These are phyloP conservation scores for Opeltia flavorubescens DNA, from an alignment of 495 filamentous ascomycete genomes.

Conservation along the genomic window DNA sequence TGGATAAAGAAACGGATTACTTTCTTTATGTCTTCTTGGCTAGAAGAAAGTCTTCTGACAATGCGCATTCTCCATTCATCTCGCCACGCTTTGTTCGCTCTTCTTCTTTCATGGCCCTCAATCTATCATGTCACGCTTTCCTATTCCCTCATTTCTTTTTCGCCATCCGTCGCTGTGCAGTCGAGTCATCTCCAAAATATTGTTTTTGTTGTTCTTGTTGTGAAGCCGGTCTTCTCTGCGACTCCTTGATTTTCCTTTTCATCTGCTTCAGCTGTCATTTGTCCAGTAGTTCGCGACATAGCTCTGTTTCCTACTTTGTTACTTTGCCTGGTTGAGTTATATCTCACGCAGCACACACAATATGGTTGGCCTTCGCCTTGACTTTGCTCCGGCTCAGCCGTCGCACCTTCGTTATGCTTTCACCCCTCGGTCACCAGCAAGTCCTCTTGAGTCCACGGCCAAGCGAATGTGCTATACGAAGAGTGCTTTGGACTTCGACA, in stretches of 20 bases:
- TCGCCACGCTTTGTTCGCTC: neutral
- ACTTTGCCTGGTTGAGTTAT: no score
- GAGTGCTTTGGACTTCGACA: neutral
- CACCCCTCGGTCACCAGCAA: neutral
- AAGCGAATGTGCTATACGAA: neutral
- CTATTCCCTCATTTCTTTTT: neutral
- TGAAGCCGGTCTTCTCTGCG: conserved; percentile 1
- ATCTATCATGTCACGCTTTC: neutral
- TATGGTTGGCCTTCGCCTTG: neutral
- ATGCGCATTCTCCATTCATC: neutral
- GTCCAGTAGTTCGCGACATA: no score
- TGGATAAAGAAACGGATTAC: neutral
- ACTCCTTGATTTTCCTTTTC: neutral
- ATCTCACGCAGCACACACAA: neutral
- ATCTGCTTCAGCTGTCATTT: neutral
- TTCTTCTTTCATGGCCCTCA: neutral
- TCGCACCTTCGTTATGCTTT: neutral
- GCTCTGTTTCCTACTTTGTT: no score
- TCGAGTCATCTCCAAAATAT: neutral
- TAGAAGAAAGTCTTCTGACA: neutral
- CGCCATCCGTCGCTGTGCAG: neutral
- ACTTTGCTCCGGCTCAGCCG: neutral
- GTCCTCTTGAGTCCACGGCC: neutral
- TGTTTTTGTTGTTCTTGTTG: neutral
- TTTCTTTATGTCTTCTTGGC: neutral